A percentile compares a stretch with the other conserved stretches of the same genome.
These are phyloP conservation scores for Verticillium zaregamsianum DNA, from an alignment of 2,329 filamentous ascomycete species.

Conservation along the genomic window DNA sequence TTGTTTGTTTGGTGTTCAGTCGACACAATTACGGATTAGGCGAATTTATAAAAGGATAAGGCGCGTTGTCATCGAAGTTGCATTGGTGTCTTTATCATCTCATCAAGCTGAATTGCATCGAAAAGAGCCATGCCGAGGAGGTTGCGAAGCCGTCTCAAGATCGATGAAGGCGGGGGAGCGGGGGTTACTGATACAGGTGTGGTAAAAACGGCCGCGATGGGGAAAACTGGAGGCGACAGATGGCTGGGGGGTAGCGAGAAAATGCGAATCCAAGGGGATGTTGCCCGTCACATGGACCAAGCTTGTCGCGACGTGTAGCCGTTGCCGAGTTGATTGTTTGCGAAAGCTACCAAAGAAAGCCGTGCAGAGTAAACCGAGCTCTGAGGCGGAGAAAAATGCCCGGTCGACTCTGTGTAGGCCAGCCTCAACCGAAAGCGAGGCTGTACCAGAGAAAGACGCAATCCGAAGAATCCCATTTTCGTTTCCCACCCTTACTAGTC, in stretches of 20 bases:
- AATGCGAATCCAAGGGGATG: neutral
- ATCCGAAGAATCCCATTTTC: constrained; percentile 11
- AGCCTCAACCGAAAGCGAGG: neutral
- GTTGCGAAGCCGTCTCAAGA: constrained; percentile 12
- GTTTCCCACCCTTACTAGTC: constrained; percentile 12
- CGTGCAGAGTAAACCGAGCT: constrained; percentile 7
- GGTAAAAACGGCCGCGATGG: constrained; percentile 11
- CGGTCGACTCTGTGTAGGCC: neutral
- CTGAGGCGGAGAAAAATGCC: neutral
- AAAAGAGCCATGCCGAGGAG: constrained; percentile 10
- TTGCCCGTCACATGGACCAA: constrained; percentile 6
- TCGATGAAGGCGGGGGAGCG: constrained; percentile 12
- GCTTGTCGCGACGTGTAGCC: constrained; percentile 13
- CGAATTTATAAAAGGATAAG: constrained; percentile 8
- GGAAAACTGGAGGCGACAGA: constrained; percentile 8
- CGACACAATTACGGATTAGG: constrained; percentile 15
- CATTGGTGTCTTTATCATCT: constrained; percentile 14
- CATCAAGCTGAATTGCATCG: constrained; percentile 12
- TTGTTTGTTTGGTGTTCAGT: constrained; percentile 9
- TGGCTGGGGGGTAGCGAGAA: constrained; percentile 11
- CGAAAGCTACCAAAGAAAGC: constrained; percentile 13
- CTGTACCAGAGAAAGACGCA: constrained; percentile 3
- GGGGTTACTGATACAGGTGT: constrained; percentile 15
- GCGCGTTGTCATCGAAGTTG: constrained; percentile 14
- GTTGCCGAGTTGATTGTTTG: constrained; percentile 15